These are phyloP conservation scores for Malassezia obtusa DNA, from an alignment of 1,284 basidiomycete species.

Conservation along the genomic window DNA sequence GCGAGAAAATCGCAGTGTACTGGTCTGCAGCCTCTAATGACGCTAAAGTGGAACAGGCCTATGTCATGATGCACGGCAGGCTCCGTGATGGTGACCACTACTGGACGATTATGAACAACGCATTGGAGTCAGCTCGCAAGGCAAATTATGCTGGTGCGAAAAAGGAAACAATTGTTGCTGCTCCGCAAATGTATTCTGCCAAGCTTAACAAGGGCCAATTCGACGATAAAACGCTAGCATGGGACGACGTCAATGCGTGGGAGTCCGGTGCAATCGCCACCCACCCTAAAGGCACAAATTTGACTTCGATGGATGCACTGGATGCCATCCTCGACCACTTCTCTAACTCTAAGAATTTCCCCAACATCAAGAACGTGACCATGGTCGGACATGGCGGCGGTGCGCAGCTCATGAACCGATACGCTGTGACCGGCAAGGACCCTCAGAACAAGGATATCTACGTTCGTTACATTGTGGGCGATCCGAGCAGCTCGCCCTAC, in stretches of 20 bases:
- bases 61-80: slow-evolving; percentile 43
- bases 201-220: slow-evolving; percentile 36
- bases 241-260: slow-evolving; percentile 43
- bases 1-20: slow-evolving; percentile 27
- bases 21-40: slow-evolving; percentile 24
- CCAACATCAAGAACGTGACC: slow-evolving; percentile 29
- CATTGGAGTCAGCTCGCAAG: slow-evolving; percentile 22
- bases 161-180: slow-evolving; percentile 29
- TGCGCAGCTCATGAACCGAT: slow-evolving; percentile 40
- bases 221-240: slow-evolving; percentile 28
- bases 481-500: slow-evolving; percentile 35
- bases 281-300: slow-evolving; percentile 24
- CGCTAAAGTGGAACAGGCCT: slow-evolving; percentile 25
- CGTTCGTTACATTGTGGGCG: slow-evolving; percentile 39
- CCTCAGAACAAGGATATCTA: slow-evolving; percentile 13
- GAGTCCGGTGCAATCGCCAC: slow-evolving; percentile 37
- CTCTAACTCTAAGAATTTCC: slow-evolving; percentile 25
- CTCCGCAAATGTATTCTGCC: slow-evolving; percentile 36
- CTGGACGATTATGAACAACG: slow-evolving; percentile 35
- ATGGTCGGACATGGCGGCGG: slow-evolving; percentile 46
- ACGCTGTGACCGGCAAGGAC: slow-evolving; percentile 33
- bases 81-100: slow-evolving; percentile 36
- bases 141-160: slow-evolving; percentile 20
- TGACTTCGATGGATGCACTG: slow-evolving; percentile 37
- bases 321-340: slow-evolving; percentile 36